Evolutionary conservation across 352 stramenopile species (phyloP).

Genomic region (Peronosclerospora sorghi): DNA sequence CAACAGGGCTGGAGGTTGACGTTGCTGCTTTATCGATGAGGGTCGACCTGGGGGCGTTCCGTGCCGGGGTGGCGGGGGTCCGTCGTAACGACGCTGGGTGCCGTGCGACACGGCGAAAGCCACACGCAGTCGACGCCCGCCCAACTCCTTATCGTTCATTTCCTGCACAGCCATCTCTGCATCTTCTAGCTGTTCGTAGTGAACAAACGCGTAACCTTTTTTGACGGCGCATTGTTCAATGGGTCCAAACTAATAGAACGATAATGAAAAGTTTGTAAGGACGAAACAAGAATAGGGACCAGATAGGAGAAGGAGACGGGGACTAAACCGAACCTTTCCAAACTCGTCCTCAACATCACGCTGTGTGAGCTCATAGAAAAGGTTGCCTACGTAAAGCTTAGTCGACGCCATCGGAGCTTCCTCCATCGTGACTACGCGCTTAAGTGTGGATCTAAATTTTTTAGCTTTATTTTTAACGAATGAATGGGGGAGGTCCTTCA

Average conservation of each 20-base stretch:
- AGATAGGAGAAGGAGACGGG: neutral
- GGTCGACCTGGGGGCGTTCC: neutral
- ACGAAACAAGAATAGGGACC: slow-evolving; percentile 1
- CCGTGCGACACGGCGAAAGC: slow-evolving; percentile 29
- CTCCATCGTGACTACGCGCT: slow-evolving; percentile 2
- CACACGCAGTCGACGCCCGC: slow-evolving; percentile 31
- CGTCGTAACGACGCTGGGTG: slow-evolving; percentile 19
- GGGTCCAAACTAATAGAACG: slow-evolving; percentile 28
- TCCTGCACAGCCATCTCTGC: slow-evolving; percentile 33
- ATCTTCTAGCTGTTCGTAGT: slow-evolving; percentile 33
- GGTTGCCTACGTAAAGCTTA: slow-evolving; percentile 62
- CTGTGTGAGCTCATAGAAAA: slow-evolving; percentile 39
- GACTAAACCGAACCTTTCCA: slow-evolving; percentile 16
- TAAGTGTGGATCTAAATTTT: slow-evolving; percentile 5
- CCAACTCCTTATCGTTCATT: slow-evolving; percentile 42
- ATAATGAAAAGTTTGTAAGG: neutral
- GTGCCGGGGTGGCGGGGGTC: slow-evolving; percentile 7
- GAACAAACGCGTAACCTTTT: slow-evolving; percentile 47
- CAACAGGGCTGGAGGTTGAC: slow-evolving; percentile 11
- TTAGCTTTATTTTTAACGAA: neutral
- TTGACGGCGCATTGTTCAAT: slow-evolving; percentile 43
- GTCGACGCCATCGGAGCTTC: slow-evolving; percentile 24
- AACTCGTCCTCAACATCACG: slow-evolving; percentile 38
- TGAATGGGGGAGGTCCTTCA: neutral
- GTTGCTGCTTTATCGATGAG: neutral